Evolutionary conservation across 1,139 yeast genomes (phyloP).

Genomic region (Debaryomyces sp.): DNA sequence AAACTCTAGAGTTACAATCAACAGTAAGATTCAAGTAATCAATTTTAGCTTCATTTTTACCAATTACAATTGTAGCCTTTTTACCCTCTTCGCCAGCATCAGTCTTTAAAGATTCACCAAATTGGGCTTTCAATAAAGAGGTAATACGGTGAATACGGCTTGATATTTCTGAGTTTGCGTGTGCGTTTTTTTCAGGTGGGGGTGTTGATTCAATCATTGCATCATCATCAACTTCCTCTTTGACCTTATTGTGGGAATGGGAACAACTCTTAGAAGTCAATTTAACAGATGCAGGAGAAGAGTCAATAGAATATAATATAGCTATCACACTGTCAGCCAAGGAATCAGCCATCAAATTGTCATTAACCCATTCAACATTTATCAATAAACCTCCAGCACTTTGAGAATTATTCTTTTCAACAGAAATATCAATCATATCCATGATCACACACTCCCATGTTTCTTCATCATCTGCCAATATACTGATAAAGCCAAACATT

Average conservation of each 20-base stretch:
- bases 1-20: conserved; percentile 74
- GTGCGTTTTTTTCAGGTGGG: conserved; percentile 26
- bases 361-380: conserved; percentile 89
- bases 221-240: conserved; percentile 16
- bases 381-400: conserved; percentile 46
- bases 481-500: conserved; percentile 87
- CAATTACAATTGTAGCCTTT: conserved; percentile 64
- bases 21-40: conserved; percentile 67
- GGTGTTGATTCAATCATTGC: conserved; percentile 17
- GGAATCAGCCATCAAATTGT: conserved; percentile 80
- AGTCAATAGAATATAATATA: conserved; percentile 85
- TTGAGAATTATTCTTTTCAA: conserved; percentile 47
- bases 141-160: conserved; percentile 67
- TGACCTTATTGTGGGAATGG: conserved; percentile 37
- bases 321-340: conserved; percentile 95
- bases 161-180: conserved; percentile 40
- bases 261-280: conserved; percentile 64
- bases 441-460: conserved; percentile 53
- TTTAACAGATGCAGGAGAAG: conserved; percentile 94
- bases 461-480: conserved; percentile 63
- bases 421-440: conserved; percentile 47
- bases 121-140: conserved; percentile 75
- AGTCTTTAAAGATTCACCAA: conserved; percentile 70
- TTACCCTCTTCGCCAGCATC: conserved; percentile 37
- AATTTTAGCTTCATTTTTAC: conserved; percentile 71